phyloP scores from a whole-genome alignment of 2,329 filamentous ascomycete species.

The Cladophialophora exuberans region DNA sequence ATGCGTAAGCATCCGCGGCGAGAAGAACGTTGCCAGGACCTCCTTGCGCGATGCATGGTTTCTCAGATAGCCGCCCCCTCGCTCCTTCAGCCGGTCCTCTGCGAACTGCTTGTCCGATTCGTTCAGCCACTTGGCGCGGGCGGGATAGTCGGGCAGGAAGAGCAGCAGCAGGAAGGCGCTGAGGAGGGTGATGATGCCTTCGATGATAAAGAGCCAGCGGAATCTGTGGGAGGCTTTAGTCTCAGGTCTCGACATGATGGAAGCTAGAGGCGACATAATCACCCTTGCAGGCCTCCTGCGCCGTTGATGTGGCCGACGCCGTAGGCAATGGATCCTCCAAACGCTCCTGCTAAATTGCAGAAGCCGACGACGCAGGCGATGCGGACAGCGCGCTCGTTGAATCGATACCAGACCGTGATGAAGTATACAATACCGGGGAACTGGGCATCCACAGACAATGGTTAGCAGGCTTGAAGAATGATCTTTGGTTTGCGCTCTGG shows the following conservation, averaged over 20 bases:
- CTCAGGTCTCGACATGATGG: not conserved
- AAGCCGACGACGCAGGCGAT: slow-evolving; percentile 60
- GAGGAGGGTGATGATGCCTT: slow-evolving; percentile 42
- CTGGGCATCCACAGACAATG: not conserved
- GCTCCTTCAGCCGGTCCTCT: slow-evolving; percentile 45
- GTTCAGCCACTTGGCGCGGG: slow-evolving; percentile 49
- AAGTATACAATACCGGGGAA: slow-evolving; percentile 47
- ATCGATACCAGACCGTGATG: slow-evolving; percentile 60
- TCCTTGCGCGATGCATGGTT: slow-evolving; percentile 27
- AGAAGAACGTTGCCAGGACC: slow-evolving; percentile 23
- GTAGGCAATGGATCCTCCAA: slow-evolving; percentile 51
- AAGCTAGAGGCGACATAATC: not conserved
- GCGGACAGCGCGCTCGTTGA: slow-evolving; percentile 60
- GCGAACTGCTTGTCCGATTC: slow-evolving; percentile 50
- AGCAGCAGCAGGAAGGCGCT: slow-evolving; percentile 44
- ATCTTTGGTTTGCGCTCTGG: slow-evolving; percentile 37
- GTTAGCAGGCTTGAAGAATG: not conserved
- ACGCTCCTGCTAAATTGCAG: slow-evolving; percentile 58
- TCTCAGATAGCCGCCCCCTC: slow-evolving; percentile 40
- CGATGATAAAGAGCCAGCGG: slow-evolving; percentile 40
- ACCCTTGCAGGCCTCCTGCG: slow-evolving; percentile 39
- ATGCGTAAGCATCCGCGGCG: slow-evolving; percentile 30
- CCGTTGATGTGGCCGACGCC: slow-evolving; percentile 45
- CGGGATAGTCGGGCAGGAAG: slow-evolving; percentile 48
- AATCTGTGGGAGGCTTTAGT: slow-evolving; percentile 36